Percentiles rank a stretch among this genome's conserved stretches.
These are phyloP conservation scores for Porphyrellus cyaneotinctus DNA, from an alignment of 768 basidiomycete genomes.

Conservation along the genomic window DNA sequence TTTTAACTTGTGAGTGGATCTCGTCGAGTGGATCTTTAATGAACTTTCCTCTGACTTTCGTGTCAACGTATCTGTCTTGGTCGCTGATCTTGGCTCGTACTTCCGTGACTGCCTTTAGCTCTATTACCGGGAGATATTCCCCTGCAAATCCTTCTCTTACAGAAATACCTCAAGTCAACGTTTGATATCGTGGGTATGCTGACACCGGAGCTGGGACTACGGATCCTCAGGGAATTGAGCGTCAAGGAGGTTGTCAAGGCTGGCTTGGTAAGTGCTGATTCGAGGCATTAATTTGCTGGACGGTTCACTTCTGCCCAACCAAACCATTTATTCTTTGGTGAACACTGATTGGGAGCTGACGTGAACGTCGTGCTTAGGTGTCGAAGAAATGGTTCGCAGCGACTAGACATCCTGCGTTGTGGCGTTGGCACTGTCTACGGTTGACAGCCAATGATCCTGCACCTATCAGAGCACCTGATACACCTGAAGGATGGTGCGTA, in stretches of 20 bases:
- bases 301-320: not conserved
- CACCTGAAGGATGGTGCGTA: slow-evolving; percentile 69
- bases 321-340: not conserved
- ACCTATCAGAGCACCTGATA: slow-evolving; percentile 56
- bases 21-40: slow-evolving; percentile 6
- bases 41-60: not conserved
- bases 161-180: slow-evolving; percentile 79
- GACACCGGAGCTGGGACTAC: slow-evolving; percentile 59
- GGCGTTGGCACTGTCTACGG: slow-evolving; percentile 71
- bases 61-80: not conserved
- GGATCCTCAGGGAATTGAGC: slow-evolving; percentile 54
- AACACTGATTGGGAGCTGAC: not conserved
- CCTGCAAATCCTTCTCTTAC: slow-evolving; percentile 76
- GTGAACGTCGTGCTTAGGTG: slow-evolving; percentile 26
- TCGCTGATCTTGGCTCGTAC: slow-evolving; percentile 7
- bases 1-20: slow-evolving; percentile 24
- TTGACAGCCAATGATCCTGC: slow-evolving; percentile 71
- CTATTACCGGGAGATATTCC: slow-evolving; percentile 82
- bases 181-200: slow-evolving; percentile 79
- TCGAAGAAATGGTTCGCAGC: slow-evolving; percentile 40
- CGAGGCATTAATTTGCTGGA: not conserved
- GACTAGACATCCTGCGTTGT: slow-evolving; percentile 62
- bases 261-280: slow-evolving; percentile 27
- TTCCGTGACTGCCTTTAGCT: slow-evolving; percentile 37
- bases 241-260: slow-evolving; percentile 60